Percentiles rank a stretch among this genome's conserved stretches.
Conservation (phyloP, 495 filamentous ascomycete genomes). For the Neurospora pannonica region DNA sequence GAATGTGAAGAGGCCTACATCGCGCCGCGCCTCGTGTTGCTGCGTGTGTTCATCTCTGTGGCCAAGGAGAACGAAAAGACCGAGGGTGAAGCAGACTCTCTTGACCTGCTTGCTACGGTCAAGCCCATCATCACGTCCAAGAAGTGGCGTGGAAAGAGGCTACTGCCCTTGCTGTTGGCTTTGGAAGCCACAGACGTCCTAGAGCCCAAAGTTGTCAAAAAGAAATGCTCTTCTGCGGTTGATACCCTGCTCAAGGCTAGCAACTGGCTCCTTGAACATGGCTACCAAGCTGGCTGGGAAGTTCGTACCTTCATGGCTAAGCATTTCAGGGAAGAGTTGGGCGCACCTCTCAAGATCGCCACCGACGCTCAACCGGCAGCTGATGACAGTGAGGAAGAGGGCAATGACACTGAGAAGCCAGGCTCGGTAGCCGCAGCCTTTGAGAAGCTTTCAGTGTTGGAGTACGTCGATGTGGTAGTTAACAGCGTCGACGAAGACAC, state of each 20-base stretch:
- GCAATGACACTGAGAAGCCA: neutral
- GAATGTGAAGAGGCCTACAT: slow-evolving; percentile 12
- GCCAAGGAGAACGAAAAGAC: neutral
- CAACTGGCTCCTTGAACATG: slow-evolving; percentile 17
- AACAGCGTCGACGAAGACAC: slow-evolving; percentile 13
- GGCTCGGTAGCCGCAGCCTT: neutral
- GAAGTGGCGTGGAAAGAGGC: slow-evolving; percentile 6
- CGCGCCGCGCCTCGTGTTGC: slow-evolving; percentile 10
- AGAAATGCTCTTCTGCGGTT: slow-evolving; percentile 1
- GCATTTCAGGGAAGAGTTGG: slow-evolving; percentile 14
- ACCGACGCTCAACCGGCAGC: neutral
- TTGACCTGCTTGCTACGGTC: slow-evolving; percentile 5
- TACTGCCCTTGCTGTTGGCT: slow-evolving; percentile 11
- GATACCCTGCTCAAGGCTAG: slow-evolving; percentile 19
- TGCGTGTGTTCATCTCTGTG: slow-evolving; percentile 9
- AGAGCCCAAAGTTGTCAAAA: slow-evolving; percentile 3
- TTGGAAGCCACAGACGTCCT: slow-evolving; percentile 12
- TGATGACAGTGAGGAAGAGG: neutral
- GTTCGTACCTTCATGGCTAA: slow-evolving; percentile 28
- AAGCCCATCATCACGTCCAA: slow-evolving; percentile 1
- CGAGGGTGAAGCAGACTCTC: neutral
- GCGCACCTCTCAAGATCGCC: slow-evolving; percentile 11
- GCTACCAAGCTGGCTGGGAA: slow-evolving; percentile 27
- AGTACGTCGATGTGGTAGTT: slow-evolving; percentile 18
- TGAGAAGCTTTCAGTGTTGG: slow-evolving; percentile 8